Base-by-base conservation (phyloP, 805 yeast genomes). In the Saturnispora besseyi region DNA sequence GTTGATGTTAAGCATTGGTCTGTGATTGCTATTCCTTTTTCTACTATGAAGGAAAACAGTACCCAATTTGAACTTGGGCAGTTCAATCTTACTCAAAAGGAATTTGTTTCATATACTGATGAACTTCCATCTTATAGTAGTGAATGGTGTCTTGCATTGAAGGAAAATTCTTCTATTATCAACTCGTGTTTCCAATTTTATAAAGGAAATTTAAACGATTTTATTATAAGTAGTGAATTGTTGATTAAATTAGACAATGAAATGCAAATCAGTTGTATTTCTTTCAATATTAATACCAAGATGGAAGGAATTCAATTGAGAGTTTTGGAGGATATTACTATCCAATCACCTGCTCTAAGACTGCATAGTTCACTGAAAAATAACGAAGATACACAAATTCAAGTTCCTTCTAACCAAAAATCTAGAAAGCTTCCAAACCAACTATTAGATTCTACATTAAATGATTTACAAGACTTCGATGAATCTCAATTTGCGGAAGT, bases 401-500 rank as follows among this genome's bases (percentile, higher is more conserved):
- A 41, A 29, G 43, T 12, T 24, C 28, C 43, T 5, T 7, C 32
- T 7, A 40, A 24, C 8, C 30, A 22, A 22, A 43, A 15, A 32
- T 15, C 7, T 12, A 30, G 30, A 30, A 44, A 5, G 30, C 8
- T 13, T 15, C 11, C 31, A 13, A 30, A 32, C 1, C 31, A 18
- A 13, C 40, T 30, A 43, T n/a, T 32, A 10, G 46, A 28, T 1
- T n/a, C 30, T 12, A 33, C 18, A 12, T 10, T 15, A 9, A n/a
- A 45, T 8, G 18, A 15, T 6, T 29, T 34, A 9, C 5, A 29
- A 12, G 36, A 32, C 10, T 9, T 34, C 2, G 40, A 32, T 2
- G 48, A 33, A 26, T 18, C 40, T n/a, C 53, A 51, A 9, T 54
- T 54, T 28, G 41, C 49, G 13, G 57, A 54, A 38, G 40, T 48